phyloP scores from a whole-genome alignment of 2,329 filamentous ascomycete species.

The Purpureocillium takamizusanense region DNA sequence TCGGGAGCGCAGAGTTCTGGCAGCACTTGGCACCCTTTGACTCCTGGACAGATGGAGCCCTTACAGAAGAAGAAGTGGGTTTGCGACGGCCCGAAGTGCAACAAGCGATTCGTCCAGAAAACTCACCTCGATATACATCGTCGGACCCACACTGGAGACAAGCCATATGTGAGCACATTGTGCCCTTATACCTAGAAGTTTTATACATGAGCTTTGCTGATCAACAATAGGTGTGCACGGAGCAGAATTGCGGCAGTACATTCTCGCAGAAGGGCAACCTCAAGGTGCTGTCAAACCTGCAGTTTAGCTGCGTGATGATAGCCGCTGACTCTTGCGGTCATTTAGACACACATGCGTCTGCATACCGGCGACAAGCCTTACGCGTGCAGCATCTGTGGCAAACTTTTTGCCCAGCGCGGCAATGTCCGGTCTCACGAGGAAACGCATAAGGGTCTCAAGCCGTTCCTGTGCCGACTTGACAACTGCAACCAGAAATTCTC shows the following conservation, averaged over 20 bases:
- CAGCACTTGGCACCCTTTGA: constrained; percentile 19
- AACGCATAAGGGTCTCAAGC: constrained; percentile 69
- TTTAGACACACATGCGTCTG: constrained; percentile 71
- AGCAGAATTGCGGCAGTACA: constrained; percentile 62
- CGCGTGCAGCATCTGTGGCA: constrained; percentile 69
- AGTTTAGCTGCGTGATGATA: too few species aligned
- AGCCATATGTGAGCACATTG: constrained; percentile 72
- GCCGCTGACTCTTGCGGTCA: background rate
- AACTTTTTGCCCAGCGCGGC: constrained; percentile 75
- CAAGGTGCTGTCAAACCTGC: constrained; percentile 57
- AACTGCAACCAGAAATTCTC: constrained; percentile 83
- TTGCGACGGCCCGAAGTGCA: constrained; percentile 66
- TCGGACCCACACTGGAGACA: constrained; percentile 79
- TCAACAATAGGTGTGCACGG: constrained; percentile 51
- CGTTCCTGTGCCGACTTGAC: constrained; percentile 73
- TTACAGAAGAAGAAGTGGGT: constrained; percentile 52
- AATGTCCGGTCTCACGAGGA: constrained; percentile 79
- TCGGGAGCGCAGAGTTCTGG: constrained; percentile 13
- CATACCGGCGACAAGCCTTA: constrained; percentile 86
- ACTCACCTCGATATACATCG: constrained; percentile 89
- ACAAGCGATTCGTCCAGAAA: constrained; percentile 81
- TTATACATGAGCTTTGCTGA: constrained; percentile 13
- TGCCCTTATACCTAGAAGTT: background rate
- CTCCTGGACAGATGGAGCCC: constrained; percentile 12
- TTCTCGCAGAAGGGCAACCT: constrained; percentile 91